Evolutionary conservation across 176 grass and related monocot genomes (phyloP).

Genomic region (Oryza nivara): DNA sequence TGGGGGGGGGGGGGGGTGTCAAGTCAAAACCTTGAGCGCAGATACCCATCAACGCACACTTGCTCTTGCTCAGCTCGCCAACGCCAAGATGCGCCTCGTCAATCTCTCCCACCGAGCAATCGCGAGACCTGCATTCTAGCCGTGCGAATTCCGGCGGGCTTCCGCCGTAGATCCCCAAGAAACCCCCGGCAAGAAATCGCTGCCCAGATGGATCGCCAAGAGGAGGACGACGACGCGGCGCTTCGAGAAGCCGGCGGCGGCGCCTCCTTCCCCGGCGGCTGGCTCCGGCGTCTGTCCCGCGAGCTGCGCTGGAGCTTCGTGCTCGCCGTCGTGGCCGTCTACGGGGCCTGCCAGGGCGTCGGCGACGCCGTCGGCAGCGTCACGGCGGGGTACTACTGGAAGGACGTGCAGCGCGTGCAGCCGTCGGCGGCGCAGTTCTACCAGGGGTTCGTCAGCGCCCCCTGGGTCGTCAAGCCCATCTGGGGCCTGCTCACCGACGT

Average conservation of each 20-base stretch:
- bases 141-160: not conserved
- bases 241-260: slow-evolving; percentile 14
- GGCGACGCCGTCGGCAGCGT: slow-evolving; percentile 63
- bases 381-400: slow-evolving; percentile 84
- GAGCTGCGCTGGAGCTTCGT: slow-evolving; percentile 93
- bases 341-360: slow-evolving; percentile 81
- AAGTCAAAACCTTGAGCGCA: slow-evolving; percentile 27
- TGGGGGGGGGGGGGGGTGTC: too few relatives aligned
- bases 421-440: slow-evolving; percentile 86
- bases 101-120: not conserved
- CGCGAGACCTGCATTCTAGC: slow-evolving; percentile 9
- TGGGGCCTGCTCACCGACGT: slow-evolving; percentile 91
- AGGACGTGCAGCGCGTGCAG: slow-evolving; percentile 83
- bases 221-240: not conserved
- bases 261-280: slow-evolving; percentile 37
- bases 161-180: slow-evolving; percentile 22
- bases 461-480: slow-evolving; percentile 84
- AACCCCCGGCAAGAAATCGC: not conserved
- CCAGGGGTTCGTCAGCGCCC: slow-evolving; percentile 64
- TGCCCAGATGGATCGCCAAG: slow-evolving; percentile 35
- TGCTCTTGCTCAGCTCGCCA: slow-evolving; percentile 9
- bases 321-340: slow-evolving; percentile 65
- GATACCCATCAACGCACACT: not conserved
- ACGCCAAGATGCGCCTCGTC: slow-evolving; percentile 20
- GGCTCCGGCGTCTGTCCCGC: slow-evolving; percentile 55